Evolutionary conservation across 805 yeast species (phyloP).

Genomic region (Lachancea fermentati): DNA sequence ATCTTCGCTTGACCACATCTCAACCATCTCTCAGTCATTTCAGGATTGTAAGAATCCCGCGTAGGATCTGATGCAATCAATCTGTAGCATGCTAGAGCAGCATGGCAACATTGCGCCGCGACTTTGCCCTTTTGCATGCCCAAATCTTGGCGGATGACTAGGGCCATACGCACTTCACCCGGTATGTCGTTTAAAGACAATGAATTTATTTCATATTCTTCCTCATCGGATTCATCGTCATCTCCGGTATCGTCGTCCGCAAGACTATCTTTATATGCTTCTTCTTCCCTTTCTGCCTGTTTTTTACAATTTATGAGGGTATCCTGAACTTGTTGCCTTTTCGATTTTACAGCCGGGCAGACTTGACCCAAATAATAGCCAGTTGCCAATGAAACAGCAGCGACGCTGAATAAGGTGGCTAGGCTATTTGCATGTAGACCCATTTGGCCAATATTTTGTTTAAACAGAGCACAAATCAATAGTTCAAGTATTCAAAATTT

Average conservation of each 20-base stretch:
- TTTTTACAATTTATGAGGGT: constrained; percentile 14
- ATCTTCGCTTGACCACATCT: constrained; percentile 89
- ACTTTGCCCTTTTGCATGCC: constrained; percentile 93
- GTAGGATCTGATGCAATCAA: constrained; percentile 49
- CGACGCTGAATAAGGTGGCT: constrained; percentile 19
- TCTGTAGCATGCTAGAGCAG: constrained; percentile 87
- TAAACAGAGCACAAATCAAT: not conserved
- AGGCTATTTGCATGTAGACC: constrained; percentile 14
- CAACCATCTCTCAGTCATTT: constrained; percentile 70
- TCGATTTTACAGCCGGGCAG: constrained; percentile 9
- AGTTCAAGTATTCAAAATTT: not conserved
- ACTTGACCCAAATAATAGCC: constrained; percentile 28
- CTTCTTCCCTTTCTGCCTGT: constrained; percentile 19
- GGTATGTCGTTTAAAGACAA: constrained; percentile 56
- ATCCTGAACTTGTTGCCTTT: constrained; percentile 14
- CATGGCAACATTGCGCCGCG: constrained; percentile 97
- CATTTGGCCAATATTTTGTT: not conserved
- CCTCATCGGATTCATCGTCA: constrained; percentile 44
- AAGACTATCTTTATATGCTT: constrained; percentile 18
- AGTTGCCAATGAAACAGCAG: constrained; percentile 27
- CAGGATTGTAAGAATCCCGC: constrained; percentile 50
- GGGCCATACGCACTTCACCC: constrained; percentile 81
- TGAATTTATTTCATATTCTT: constrained; percentile 56
- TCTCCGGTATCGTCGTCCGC: constrained; percentile 31
- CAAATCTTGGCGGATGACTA: constrained; percentile 81